Conservation (phyloP, 441 rosid species). For the Bocquillonia castaneifolia region DNA sequence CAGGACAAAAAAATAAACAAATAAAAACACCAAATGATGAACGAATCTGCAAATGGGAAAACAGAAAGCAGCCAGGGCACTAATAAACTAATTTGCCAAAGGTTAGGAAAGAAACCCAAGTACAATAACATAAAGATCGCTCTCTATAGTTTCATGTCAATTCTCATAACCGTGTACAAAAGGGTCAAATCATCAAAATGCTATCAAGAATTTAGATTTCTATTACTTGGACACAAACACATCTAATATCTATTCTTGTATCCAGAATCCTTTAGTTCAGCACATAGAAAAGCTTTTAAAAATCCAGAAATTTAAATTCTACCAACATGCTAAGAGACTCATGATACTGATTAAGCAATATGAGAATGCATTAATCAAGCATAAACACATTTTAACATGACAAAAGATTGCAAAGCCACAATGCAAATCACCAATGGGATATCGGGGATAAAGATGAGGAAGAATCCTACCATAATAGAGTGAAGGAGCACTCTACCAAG, state of each 20-base stretch:
- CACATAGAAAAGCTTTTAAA: neutral
- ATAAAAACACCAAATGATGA: neutral
- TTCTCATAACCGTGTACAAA: neutral
- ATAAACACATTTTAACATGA: neutral
- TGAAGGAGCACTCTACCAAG: neutral
- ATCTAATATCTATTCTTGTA: neutral
- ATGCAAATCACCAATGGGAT: slow-evolving; percentile 8
- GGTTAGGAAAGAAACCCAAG: neutral
- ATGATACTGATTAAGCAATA: neutral
- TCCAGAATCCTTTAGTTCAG: neutral
- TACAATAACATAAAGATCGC: neutral
- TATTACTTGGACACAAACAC: neutral
- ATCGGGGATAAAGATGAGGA: neutral
- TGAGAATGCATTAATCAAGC: neutral
- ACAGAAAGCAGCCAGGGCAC: neutral
- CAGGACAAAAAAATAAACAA: no score
- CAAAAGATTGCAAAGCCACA: neutral
- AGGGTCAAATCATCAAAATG: neutral
- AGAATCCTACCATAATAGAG: neutral
- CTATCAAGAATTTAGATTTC: neutral
- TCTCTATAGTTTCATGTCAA: neutral
- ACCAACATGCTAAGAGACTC: neutral
- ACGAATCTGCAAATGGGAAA: neutral
- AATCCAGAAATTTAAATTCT: neutral
- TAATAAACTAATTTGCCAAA: neutral